Percentiles rank a stretch among this genome's conserved stretches.
Conservation (phyloP, 148 eudicot genomes). For the Arctostaphylos glauca region DNA sequence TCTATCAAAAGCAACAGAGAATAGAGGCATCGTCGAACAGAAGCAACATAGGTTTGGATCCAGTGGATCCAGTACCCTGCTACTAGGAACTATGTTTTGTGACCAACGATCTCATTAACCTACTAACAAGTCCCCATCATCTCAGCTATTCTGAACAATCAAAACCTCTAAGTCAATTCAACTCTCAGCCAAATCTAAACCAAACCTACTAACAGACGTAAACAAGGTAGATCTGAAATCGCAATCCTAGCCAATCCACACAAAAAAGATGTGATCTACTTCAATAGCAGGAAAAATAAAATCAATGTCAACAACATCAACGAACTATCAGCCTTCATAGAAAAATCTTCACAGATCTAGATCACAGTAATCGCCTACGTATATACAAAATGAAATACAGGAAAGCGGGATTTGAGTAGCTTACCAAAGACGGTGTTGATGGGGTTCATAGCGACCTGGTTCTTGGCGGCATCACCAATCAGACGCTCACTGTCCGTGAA, state of each 20-base stretch:
- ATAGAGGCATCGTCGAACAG: background rate
- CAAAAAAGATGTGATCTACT: background rate
- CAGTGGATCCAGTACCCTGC: background rate
- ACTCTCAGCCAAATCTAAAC: no score
- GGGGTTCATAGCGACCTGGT: constrained; percentile 13
- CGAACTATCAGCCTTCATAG: background rate
- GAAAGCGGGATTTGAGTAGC: background rate
- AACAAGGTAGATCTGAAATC: background rate
- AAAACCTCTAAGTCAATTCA: no score
- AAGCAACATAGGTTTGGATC: background rate
- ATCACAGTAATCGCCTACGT: background rate
- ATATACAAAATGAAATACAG: background rate
- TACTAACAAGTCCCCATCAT: background rate
- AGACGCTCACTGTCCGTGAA: constrained; percentile 8
- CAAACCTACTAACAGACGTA: no score
- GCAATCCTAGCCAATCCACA: background rate
- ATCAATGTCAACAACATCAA: background rate
- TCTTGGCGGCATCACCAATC: constrained; percentile 12
- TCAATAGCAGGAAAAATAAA: background rate
- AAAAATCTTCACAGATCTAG: background rate
- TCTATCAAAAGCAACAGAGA: background rate
- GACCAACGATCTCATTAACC: background rate
- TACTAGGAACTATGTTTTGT: background rate
- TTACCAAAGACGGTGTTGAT: constrained; percentile 15
- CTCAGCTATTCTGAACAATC: no score